Evolutionary conservation across 1,139 yeast species (phyloP).

Genomic region (Casaregolazyma lundiana): DNA sequence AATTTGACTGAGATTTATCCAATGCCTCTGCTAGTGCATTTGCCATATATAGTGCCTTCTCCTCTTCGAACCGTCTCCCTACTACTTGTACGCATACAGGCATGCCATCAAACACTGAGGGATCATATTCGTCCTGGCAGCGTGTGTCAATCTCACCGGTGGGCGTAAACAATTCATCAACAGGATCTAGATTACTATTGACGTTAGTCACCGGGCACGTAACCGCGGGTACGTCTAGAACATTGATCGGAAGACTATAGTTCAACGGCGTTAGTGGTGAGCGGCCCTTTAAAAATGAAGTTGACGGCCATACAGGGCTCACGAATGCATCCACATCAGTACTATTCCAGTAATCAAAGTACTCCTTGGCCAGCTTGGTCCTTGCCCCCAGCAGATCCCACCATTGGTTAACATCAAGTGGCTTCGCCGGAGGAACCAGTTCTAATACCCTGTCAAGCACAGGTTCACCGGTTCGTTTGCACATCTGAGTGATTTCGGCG

Average conservation of each 20-base stretch:
- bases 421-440: slow-evolving; percentile 9
- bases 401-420: slow-evolving; percentile 34
- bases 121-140: slow-evolving; percentile 36
- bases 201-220: slow-evolving; percentile 46
- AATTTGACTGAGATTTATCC: too few relatives aligned
- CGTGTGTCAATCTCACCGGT: slow-evolving; percentile 25
- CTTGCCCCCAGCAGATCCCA: slow-evolving; percentile 43
- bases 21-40: slow-evolving; percentile 17
- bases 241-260: slow-evolving; percentile 45
- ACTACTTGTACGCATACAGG: slow-evolving; percentile 49
- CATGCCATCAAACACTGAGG: slow-evolving; percentile 43
- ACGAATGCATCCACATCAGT: slow-evolving; percentile 47
- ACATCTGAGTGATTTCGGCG: slow-evolving; percentile 30
- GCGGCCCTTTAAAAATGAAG: too few relatives aligned
- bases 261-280: slow-evolving; percentile 35
- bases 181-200: slow-evolving; percentile 35
- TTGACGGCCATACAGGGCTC: slow-evolving; percentile 47
- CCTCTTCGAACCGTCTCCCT: slow-evolving; percentile 46
- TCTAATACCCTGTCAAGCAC: slow-evolving; percentile 37
- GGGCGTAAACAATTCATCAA: slow-evolving; percentile 22
- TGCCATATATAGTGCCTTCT: slow-evolving; percentile 43
- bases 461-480: slow-evolving; percentile 41
- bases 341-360: slow-evolving; percentile 37
- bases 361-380: slow-evolving; percentile 34
- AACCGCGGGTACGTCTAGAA: slow-evolving; percentile 42